phyloP scores from a whole-genome alignment of 805 yeast genomes.

The Sungouiella thailandica region DNA sequence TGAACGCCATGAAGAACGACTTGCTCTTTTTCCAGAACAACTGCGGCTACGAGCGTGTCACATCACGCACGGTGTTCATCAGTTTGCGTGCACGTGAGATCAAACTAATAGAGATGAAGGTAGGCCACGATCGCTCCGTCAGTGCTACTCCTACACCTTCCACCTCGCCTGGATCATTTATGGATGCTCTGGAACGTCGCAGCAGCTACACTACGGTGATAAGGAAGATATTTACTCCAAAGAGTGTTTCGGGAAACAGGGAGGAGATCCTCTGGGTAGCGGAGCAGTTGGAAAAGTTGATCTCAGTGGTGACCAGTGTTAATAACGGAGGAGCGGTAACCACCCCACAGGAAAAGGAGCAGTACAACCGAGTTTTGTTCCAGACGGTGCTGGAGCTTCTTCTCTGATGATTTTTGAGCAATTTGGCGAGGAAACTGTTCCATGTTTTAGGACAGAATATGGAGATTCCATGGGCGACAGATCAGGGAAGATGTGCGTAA shows the following conservation, averaged over 20 bases:
- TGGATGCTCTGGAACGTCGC: no score
- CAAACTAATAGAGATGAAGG: constrained; percentile 38
- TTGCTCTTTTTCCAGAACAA: constrained; percentile 39
- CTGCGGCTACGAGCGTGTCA: constrained; percentile 25
- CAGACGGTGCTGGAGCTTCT: constrained; percentile 9
- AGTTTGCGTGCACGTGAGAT: constrained; percentile 42
- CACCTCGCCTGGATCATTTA: constrained; percentile 2
- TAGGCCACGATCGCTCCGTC: constrained; percentile 7
- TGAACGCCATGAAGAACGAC: constrained; percentile 50
- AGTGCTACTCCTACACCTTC: constrained; percentile 7
- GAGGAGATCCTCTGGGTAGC: constrained; percentile 25
- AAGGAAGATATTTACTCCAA: constrained; percentile 33
- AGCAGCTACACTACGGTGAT: constrained; percentile 30
- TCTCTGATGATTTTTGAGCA: not conserved
- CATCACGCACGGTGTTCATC: constrained; percentile 36
- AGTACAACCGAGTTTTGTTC: constrained; percentile 13
- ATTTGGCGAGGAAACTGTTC: no score
- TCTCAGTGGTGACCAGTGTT: constrained; percentile 15
- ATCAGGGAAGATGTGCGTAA: no score
- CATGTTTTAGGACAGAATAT: no score
- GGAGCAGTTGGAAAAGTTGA: constrained; percentile 23
- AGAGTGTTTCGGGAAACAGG: constrained; percentile 27
- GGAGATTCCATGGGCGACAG: no score
- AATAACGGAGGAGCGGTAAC: constrained; percentile 11
- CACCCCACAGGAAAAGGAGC: constrained; percentile 8